Evolutionary conservation across 768 basidiomycete genomes (phyloP), one percentile per base, ranked within the genome.

Genomic region (Mycena pura): DNA sequence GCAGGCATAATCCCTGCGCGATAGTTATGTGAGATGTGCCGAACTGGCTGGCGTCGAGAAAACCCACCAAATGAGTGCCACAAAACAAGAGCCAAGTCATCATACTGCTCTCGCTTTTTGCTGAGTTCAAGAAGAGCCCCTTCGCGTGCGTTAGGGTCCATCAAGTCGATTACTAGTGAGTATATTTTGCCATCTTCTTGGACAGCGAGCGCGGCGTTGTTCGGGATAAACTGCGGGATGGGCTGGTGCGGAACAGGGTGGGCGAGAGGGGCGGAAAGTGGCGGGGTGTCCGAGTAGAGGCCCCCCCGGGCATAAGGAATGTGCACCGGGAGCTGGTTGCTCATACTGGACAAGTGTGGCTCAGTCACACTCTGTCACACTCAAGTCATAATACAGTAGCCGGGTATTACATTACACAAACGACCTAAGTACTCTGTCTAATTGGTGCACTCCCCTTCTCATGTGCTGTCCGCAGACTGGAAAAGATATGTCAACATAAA

Each of bases 91-190:
- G 97, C 97, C 44, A 99, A 87, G 77, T 99, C 96, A 73, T 99
- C 97, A 72, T 96, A 99, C 76, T 99, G 96, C 77, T 99, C 97
- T 64, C 97, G 82, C 81, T 98, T 99, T 84, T 99, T 99, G 79
- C 94, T 96, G 69, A 99, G 82, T 78, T 99, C 97, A 53, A 99
- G 82, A 47, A 99, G 80, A 2, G 97, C 96, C 2, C 83, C 83
- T 72, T 99, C 97, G 63, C 96, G 84, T n/a, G 90, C 86, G 55
- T 80, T 84, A 1, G 90, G 87, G 69, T 93, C 89, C 81, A 92
- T 84, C 25, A 96, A 78, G 57, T 96, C 93, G 66, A 95, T 87
- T 60, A 99, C 95, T 51, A 99, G 84, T 11, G 82, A 80, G 75
- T 95, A 96, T 41, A 99, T 97, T 79, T 97, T 96, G 66, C 73